Conservation (phyloP, 306 rosid species). For the Parietaria judaica region DNA sequence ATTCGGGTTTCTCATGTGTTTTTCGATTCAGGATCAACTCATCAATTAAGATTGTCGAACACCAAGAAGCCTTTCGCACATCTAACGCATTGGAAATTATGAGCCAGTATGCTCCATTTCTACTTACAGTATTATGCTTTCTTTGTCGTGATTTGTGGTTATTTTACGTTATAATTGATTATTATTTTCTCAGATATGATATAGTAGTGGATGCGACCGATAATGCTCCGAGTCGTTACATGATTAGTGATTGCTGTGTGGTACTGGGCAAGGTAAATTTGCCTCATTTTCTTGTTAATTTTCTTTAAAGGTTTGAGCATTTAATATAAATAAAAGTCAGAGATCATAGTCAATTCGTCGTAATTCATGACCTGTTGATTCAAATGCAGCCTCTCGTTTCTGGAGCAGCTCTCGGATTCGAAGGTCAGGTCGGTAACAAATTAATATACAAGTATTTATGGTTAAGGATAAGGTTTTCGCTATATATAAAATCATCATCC, state of each 20-base stretch:
- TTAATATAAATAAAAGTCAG: background rate
- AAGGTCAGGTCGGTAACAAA: constrained; percentile 72
- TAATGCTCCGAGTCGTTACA: constrained; percentile 93
- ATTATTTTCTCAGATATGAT: constrained; percentile 55
- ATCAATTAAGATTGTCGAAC: constrained; percentile 63
- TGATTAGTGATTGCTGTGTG: constrained; percentile 97
- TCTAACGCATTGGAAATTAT: constrained; percentile 81
- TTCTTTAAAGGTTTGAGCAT: background rate
- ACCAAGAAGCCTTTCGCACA: constrained; percentile 71
- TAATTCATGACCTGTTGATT: constrained; percentile 21
- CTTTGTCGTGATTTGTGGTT: constrained; percentile 11
- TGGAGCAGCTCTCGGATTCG: constrained; percentile 95
- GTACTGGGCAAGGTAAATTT: constrained; percentile 78
- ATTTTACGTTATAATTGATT: constrained; percentile 27
- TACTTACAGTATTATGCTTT: background rate
- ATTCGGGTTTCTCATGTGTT: constrained; percentile 13
- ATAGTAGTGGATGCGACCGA: constrained; percentile 86
- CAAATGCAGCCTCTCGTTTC: constrained; percentile 91
- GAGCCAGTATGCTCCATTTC: constrained; percentile 57
- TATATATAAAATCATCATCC: background rate
- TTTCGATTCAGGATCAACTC: constrained; percentile 64
- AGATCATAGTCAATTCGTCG: background rate
- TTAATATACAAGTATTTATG: background rate
- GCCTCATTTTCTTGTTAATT: constrained; percentile 6
- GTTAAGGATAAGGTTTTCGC: constrained; percentile 4